phyloP scores from a whole-genome alignment of 176 grass and related monocot genomes.

The Luzula sylvatica region DNA sequence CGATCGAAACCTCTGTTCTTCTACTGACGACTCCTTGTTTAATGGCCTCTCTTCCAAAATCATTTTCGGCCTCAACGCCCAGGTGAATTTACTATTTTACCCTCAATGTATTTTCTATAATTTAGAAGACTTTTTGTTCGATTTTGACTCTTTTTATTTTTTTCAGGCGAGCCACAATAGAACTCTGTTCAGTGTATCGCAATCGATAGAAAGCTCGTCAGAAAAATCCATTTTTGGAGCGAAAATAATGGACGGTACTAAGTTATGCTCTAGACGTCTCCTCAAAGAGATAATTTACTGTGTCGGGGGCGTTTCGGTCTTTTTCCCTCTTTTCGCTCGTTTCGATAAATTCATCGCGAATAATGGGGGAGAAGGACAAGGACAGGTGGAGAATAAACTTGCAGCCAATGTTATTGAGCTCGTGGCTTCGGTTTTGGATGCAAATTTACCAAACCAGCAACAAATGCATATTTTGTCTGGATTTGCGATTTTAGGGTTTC shows the following conservation, averaged over 20 bases:
- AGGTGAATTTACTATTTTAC: conserved; percentile 31
- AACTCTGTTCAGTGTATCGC: conserved; percentile 82
- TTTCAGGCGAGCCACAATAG: conserved; percentile 65
- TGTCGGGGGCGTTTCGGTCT: conserved; percentile 93
- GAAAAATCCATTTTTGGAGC: conserved; percentile 83
- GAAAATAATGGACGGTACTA: conserved; percentile 71
- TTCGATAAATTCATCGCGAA: conserved; percentile 54
- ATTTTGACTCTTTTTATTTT: background rate
- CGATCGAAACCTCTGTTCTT: conserved; percentile 71
- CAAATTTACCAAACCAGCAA: conserved; percentile 92
- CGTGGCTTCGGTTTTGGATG: conserved; percentile 92
- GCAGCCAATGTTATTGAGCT: conserved; percentile 84
- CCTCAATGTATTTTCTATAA: background rate
- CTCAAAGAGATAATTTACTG: conserved; percentile 97
- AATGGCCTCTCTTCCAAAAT: conserved; percentile 81
- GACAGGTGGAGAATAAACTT: conserved; percentile 26
- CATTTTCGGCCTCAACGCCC: conserved; percentile 96
- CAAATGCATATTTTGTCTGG: conserved; percentile 98
- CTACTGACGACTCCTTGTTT: conserved; percentile 55
- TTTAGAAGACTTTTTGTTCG: too few relatives aligned
- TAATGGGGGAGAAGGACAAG: conserved; percentile 19
- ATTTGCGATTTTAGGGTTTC: conserved; percentile 83
- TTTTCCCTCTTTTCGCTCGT: conserved; percentile 91
- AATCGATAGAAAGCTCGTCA: conserved; percentile 44
- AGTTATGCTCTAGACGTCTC: conserved; percentile 67